Evolutionary conservation across 257 asterid genomes (phyloP).

Genomic region (Eucommia ulmoides): DNA sequence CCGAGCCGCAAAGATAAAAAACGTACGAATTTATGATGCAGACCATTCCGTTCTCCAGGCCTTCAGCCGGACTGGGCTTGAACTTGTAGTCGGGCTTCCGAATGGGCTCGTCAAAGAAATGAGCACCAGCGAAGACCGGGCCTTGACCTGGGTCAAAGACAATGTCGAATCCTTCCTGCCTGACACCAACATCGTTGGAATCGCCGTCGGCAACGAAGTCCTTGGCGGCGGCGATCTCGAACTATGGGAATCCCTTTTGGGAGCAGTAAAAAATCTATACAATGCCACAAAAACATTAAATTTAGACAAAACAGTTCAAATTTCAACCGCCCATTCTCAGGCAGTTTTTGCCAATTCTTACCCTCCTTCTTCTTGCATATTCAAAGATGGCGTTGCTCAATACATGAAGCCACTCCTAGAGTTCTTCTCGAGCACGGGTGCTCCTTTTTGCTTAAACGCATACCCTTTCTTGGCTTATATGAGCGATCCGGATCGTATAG

Average conservation of each 20-base stretch:
- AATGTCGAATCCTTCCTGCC: constrained; percentile 79
- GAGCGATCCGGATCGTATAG: constrained; percentile 47
- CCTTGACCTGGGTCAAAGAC: constrained; percentile 77
- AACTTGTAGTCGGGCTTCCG: constrained; percentile 77
- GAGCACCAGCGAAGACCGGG: constrained; percentile 55
- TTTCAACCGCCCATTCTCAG: constrained; percentile 74
- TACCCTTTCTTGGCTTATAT: constrained; percentile 89
- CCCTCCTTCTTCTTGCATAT: constrained; percentile 87
- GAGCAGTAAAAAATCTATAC: constrained; percentile 64
- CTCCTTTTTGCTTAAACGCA: constrained; percentile 90
- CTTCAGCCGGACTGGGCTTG: constrained; percentile 77
- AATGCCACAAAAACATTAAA: constrained; percentile 61
- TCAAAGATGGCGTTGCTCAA: constrained; percentile 49
- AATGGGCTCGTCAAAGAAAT: constrained; percentile 58
- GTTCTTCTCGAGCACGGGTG: constrained; percentile 53
- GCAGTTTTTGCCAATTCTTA: constrained; percentile 62
- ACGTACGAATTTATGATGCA: constrained; percentile 74
- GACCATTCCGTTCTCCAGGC: constrained; percentile 78
- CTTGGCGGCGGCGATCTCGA: constrained; percentile 44
- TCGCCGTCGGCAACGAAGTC: constrained; percentile 82
- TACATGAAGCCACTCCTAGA: constrained; percentile 86
- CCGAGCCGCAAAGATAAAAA: constrained; percentile 75
- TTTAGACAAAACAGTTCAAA: constrained; percentile 46
- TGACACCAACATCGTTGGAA: constrained; percentile 72
- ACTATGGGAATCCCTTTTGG: constrained; percentile 40